Evolutionary conservation across 345 rosid genomes (phyloP).

Genomic region (Dovyalis caffra): DNA sequence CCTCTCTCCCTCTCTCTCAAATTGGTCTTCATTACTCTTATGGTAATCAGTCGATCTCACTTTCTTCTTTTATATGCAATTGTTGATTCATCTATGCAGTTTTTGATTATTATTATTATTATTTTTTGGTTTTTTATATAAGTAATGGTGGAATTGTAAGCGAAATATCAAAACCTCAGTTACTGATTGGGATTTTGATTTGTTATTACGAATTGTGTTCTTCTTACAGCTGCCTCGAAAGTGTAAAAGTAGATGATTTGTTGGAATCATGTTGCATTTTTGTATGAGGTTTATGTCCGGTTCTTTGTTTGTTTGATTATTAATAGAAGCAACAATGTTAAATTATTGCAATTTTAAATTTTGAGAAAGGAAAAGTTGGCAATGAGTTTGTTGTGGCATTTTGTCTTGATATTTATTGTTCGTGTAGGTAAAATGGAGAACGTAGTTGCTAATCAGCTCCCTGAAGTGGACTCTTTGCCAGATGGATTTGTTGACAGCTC

Average conservation of each 20-base stretch:
- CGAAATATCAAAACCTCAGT: not conserved
- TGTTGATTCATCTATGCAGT: too few relatives aligned
- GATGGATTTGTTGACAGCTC: slow-evolving; percentile 89
- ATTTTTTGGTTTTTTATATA: too few relatives aligned
- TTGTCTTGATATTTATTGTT: too few relatives aligned
- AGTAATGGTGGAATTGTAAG: not conserved
- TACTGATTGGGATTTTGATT: not conserved
- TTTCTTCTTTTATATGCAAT: not conserved
- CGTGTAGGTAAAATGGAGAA: slow-evolving; percentile 55
- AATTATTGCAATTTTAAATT: too few relatives aligned
- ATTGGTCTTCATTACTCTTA: not conserved
- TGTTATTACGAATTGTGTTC: not conserved
- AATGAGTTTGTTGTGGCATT: not conserved
- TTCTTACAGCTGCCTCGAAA: too few relatives aligned
- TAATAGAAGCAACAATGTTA: not conserved
- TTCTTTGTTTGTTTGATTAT: not conserved
- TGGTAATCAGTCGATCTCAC: not conserved
- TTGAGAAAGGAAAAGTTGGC: not conserved
- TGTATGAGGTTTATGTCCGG: not conserved
- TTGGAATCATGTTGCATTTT: not conserved
- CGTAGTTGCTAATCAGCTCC: slow-evolving; percentile 61
- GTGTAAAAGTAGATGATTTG: not conserved
- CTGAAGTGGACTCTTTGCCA: slow-evolving; percentile 88
- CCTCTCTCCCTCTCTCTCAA: slow-evolving; percentile 32
- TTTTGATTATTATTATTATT: too few relatives aligned